Evolutionary conservation across 1,139 yeast genomes (phyloP), one percentile per base, ranked within the genome.

Genomic region (Hemisphaericaspora xylanilytica): DNA sequence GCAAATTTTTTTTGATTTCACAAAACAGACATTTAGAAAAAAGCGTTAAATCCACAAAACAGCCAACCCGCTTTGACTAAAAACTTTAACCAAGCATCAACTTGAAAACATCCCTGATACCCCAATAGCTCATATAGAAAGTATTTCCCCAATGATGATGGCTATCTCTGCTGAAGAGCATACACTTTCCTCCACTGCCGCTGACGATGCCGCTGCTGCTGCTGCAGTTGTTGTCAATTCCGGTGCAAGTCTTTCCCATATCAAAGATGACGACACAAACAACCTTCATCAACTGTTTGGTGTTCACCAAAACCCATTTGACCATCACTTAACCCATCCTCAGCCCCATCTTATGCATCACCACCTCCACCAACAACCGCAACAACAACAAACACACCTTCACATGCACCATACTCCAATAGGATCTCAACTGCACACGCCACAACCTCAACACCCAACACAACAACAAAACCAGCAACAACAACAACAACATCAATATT

Each of bases 121-220:
- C 21, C 21, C 21, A 20, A 20, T 5, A 5, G 8, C 21, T 22
- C 11, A 22, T 6, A 4, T 5, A 22, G 26, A 22, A 4, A 22
- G 26, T 8, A 6, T 8, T 6, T 22, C 26, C 9, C 9, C 10
- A 12, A 42, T 31, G 36, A 57, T 55, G 59, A 58, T 58, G 61
- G 51, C 32, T 3, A 29, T 29, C 10, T 29, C 32, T 5, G 32
- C 32, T 18, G 32, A 29, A 29, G 32, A 29, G 32, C 32, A 29
- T 12, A 11, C 32, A 15, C 32, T 29, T 29, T 17, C 32, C 14
- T 15, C 18, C 22, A 17, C 59, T 20, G 55, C 62, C 8, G 65
- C 56, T 11, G 61, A 56, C 9, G 65, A 62, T 11, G 60, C 58
- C n/a, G 59, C 62, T 28, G 58, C 59, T 27, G 58, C 61, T 5